Conservation (phyloP, 305 asterid genomes). For the Andrographis paniculata region DNA sequence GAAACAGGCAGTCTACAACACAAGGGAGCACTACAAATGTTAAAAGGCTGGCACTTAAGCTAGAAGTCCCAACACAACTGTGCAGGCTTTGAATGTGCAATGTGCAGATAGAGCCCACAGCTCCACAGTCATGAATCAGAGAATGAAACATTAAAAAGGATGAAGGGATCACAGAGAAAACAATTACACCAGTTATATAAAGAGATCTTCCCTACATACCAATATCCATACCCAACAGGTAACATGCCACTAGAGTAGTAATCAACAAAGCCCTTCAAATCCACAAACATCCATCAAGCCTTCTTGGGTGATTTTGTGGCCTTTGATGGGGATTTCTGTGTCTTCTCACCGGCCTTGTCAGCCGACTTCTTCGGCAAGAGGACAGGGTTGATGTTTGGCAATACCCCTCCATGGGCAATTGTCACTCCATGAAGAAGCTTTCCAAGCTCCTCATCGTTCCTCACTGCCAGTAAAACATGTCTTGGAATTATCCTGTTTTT, state of each 20-base stretch:
- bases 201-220: constrained; percentile 16
- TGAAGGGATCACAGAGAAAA: too few species aligned
- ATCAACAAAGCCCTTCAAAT: constrained; percentile 1
- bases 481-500: constrained; percentile 42
- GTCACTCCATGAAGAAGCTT: constrained; percentile 46
- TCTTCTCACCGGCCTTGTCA: constrained; percentile 24
- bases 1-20: too few species aligned
- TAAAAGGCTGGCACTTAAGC: too few species aligned
- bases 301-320: constrained; percentile 46
- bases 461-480: constrained; percentile 42
- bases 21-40: too few species aligned
- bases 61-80: too few species aligned
- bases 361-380: constrained; percentile 46
- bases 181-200: too few species aligned
- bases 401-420: constrained; percentile 47
- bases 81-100: too few species aligned
- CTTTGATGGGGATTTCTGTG: constrained; percentile 36
- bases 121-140: too few species aligned
- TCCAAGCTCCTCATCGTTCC: constrained; percentile 52
- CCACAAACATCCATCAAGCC: constrained; percentile 2
- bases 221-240: constrained; percentile 15
- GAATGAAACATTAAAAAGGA: too few species aligned
- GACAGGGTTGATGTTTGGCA: constrained; percentile 48
- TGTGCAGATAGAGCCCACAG: too few species aligned
- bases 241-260: constrained; percentile 5